These are phyloP conservation scores for Phtheirospermum japonicum DNA, from an alignment of 257 asterid species.

Conservation along the genomic window DNA sequence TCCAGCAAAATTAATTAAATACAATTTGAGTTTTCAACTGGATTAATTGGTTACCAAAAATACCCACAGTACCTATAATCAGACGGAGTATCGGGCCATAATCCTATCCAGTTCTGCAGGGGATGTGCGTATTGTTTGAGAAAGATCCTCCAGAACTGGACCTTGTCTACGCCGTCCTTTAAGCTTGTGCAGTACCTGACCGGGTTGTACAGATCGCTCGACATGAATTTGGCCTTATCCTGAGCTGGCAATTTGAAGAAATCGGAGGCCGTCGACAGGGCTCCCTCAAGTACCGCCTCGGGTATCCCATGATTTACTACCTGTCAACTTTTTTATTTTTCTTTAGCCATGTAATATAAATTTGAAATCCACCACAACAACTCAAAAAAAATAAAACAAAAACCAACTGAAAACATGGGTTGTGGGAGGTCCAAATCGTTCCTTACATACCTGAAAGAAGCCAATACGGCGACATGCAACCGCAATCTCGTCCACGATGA, in stretches of 20 bases:
- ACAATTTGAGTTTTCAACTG: too few species aligned
- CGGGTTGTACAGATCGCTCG: constrained; percentile 37
- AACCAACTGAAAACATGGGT: too few species aligned
- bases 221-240: constrained; percentile 40
- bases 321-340: constrained; percentile 21
- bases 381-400: too few species aligned
- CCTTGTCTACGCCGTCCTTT: constrained; percentile 40
- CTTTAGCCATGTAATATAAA: neutral
- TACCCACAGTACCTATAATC: constrained; percentile 50
- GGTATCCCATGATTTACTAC: constrained; percentile 50
- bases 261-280: constrained; percentile 30
- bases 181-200: constrained; percentile 46
- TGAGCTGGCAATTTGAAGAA: constrained; percentile 37
- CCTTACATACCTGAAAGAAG: constrained; percentile 53
- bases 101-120: constrained; percentile 35
- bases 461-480: constrained; percentile 38
- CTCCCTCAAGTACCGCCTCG: constrained; percentile 35
- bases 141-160: constrained; percentile 44
- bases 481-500: constrained; percentile 29
- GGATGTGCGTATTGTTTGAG: constrained; percentile 63
- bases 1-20: neutral
- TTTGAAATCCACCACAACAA: too few species aligned
- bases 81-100: constrained; percentile 47
- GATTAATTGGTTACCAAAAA: too few species aligned
- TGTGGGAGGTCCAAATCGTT: too few species aligned